Evolutionary conservation across 2,329 filamentous ascomycete species (phyloP).

Genomic region (Paecilomyces dactylethromorphus): DNA sequence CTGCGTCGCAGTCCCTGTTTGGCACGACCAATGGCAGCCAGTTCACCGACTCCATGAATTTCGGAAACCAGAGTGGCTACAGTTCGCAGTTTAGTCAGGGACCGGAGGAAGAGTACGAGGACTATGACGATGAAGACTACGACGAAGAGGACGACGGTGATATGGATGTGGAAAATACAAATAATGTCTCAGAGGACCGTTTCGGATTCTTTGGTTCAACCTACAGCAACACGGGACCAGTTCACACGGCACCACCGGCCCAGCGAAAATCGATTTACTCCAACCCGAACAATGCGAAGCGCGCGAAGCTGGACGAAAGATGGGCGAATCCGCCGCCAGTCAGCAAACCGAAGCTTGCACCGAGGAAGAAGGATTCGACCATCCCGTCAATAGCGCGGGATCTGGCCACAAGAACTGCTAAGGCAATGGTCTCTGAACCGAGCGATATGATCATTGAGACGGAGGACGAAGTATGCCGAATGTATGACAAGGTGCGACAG

Average conservation of each 20-base stretch:
- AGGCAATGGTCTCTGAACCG: slow-evolving; percentile 60
- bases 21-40: slow-evolving; percentile 18
- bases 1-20: slow-evolving; percentile 20
- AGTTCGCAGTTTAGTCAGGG: slow-evolving; percentile 16
- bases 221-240: slow-evolving; percentile 17
- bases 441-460: slow-evolving; percentile 67
- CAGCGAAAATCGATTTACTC: slow-evolving; percentile 35
- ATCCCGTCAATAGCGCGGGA: slow-evolving; percentile 68
- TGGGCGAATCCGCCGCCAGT: slow-evolving; percentile 29
- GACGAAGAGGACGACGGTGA: slow-evolving; percentile 33
- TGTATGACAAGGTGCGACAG: slow-evolving; percentile 48
- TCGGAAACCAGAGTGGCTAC: slow-evolving; percentile 15
- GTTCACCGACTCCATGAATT: slow-evolving; percentile 19
- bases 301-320: slow-evolving; percentile 34
- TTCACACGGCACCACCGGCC: slow-evolving; percentile 9
- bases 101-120: slow-evolving; percentile 32
- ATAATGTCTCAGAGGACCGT: slow-evolving; percentile 10
- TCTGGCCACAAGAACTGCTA: slow-evolving; percentile 51
- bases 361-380: slow-evolving; percentile 50
- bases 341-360: slow-evolving; percentile 26
- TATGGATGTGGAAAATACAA: slow-evolving; percentile 18
- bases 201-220: slow-evolving; percentile 26
- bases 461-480: slow-evolving; percentile 60
- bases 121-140: slow-evolving; percentile 31
- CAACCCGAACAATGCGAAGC: slow-evolving; percentile 35